Conservation (phyloP, 208 protist genomes). For the Leishmania guyanensis region DNA sequence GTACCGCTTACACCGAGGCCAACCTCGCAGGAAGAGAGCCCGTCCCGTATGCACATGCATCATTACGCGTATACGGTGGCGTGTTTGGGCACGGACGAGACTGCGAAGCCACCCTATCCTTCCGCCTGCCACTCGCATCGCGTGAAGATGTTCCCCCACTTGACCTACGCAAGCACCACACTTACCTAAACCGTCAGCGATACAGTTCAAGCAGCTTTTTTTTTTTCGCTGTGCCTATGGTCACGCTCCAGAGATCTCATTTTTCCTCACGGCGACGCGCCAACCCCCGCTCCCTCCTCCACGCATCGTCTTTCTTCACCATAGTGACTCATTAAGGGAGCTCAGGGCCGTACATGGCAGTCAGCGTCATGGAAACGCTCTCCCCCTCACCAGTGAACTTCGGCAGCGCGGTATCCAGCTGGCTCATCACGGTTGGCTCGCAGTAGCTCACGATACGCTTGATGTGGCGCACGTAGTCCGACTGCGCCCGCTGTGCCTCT, state of each 20-base stretch:
- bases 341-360: conserved; percentile 56
- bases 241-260: neutral
- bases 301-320: neutral
- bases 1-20: neutral
- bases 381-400: conserved; percentile 53
- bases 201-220: neutral
- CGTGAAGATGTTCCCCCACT: neutral
- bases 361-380: conserved; percentile 46
- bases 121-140: neutral
- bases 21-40: neutral
- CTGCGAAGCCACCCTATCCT: neutral
- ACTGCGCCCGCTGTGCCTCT: conserved; percentile 12
- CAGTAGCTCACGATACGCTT: conserved; percentile 40
- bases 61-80: neutral
- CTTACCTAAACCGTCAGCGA: neutral
- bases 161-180: neutral
- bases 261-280: neutral
- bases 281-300: neutral
- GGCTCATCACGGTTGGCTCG: conserved; percentile 31
- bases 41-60: neutral
- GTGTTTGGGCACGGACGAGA: neutral
- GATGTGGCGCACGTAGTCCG: conserved; percentile 41
- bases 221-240: neutral
- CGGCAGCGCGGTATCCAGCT: conserved; percentile 32
- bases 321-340: conserved; percentile 15